These are phyloP conservation scores for Dictyostelium gargantuum DNA, from an alignment of 208 protist genomes.

Conservation along the genomic window DNA sequence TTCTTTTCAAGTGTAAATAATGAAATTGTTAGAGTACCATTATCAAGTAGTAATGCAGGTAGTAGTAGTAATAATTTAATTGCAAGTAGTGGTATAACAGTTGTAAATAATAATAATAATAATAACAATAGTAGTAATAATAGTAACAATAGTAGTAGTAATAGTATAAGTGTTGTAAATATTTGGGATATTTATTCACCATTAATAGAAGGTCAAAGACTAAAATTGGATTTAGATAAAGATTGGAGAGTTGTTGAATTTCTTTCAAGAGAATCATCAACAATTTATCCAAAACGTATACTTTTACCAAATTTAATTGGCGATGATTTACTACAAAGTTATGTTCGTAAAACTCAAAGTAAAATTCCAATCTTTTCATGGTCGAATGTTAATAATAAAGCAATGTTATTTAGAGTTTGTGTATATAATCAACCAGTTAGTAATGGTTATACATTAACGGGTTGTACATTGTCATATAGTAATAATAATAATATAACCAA, in stretches of 20 bases:
- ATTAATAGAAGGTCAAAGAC: background rate
- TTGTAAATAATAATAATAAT: too few relatives aligned
- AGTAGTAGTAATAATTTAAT: background rate
- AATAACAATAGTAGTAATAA: background rate
- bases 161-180: background rate
- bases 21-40: background rate
- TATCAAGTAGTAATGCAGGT: background rate
- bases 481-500: background rate
- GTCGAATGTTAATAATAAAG: background rate
- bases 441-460: background rate
- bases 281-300: constrained; percentile 14
- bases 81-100: background rate
- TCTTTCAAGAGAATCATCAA: background rate
- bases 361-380: constrained; percentile 14
- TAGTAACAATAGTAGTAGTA: background rate
- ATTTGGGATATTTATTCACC: constrained; percentile 26
- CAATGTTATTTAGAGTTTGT: background rate
- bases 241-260: constrained; percentile 17
- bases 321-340: constrained; percentile 9
- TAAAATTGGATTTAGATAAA: constrained; percentile 20
- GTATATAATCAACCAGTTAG: constrained; percentile 9
- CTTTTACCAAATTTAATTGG: background rate
- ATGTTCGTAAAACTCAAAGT: constrained; percentile 9
- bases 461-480: background rate
- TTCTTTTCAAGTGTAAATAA: constrained; percentile 43